phyloP scores from a whole-genome alignment of 1,284 basidiomycete genomes.

The Inonotus hispidus region DNA sequence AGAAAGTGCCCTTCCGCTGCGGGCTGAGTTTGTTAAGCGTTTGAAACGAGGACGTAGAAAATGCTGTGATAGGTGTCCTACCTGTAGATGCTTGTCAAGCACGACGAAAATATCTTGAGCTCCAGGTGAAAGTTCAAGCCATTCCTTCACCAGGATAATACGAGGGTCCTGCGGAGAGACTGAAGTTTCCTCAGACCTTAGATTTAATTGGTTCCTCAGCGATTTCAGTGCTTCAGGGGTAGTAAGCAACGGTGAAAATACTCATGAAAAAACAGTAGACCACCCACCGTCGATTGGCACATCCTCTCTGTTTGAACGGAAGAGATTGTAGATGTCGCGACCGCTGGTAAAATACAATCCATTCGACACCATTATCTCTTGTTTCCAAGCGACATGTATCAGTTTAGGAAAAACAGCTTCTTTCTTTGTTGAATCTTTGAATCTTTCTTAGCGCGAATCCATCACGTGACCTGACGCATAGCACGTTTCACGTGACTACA shows the following conservation, averaged over 20 bases:
- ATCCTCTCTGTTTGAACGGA: not conserved
- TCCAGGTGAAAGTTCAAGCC: constrained; percentile 51
- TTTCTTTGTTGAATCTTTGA: no score
- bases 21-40: constrained; percentile 24
- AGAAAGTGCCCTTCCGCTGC: constrained; percentile 45
- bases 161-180: constrained; percentile 53
- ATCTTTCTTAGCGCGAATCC: no score
- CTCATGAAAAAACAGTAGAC: not conserved
- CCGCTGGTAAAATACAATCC: not conserved
- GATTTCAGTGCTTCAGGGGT: constrained; percentile 23
- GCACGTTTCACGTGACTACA: no score
- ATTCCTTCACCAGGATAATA: constrained; percentile 50
- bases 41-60: not conserved
- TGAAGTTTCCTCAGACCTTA: constrained; percentile 37
- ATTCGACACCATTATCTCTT: not conserved
- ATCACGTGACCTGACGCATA: no score
- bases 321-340: not conserved
- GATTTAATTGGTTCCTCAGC: constrained; percentile 51
- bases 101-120: constrained; percentile 56
- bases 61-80: constrained; percentile 24
- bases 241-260: not conserved
- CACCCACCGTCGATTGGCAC: not conserved
- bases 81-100: constrained; percentile 51
- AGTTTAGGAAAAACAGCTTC: no score
- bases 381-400: no score